Percentiles rank a stretch among this genome's conserved stretches.
Evolutionary conservation across 2,329 filamentous ascomycete genomes (phyloP).

Genomic region (Phaeosphaeria sp.): DNA sequence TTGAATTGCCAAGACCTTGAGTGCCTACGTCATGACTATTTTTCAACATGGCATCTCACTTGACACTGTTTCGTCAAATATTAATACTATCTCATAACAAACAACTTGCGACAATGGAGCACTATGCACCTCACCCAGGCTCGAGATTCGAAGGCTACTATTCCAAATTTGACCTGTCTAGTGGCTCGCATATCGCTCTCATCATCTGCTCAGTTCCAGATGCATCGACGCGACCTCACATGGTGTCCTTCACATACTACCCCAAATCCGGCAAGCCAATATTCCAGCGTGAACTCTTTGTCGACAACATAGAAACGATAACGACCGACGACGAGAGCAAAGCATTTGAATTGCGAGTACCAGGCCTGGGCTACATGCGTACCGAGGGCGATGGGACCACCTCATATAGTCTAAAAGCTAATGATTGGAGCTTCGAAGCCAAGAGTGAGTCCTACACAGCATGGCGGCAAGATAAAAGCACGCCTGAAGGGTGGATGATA

Average conservation of each 20-base stretch:
- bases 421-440: constrained; percentile 50
- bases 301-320: constrained; percentile 48
- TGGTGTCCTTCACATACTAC: constrained; percentile 59
- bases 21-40: constrained; percentile 28
- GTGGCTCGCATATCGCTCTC: constrained; percentile 54
- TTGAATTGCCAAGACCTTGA: constrained; percentile 11
- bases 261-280: constrained; percentile 41
- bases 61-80: background rate
- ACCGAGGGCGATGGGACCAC: constrained; percentile 46
- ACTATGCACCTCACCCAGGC: constrained; percentile 51
- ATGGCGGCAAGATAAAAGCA: constrained; percentile 46
- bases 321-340: constrained; percentile 30
- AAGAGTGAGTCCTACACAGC: constrained; percentile 48
- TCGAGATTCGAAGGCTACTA: constrained; percentile 59
- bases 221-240: constrained; percentile 50
- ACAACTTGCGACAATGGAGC: constrained; percentile 41
- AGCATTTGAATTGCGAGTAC: constrained; percentile 51
- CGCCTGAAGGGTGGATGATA: constrained; percentile 56
- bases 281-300: constrained; percentile 53
- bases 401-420: constrained; percentile 39
- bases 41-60: background rate
- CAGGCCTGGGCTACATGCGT: constrained; percentile 49
- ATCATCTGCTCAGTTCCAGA: constrained; percentile 56
- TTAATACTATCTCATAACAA: background rate
- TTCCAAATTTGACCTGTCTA: constrained; percentile 57